These are phyloP conservation scores for Cryptococcus neoformans DNA, from an alignment of 1,284 basidiomycete genomes.

Conservation along the genomic window DNA sequence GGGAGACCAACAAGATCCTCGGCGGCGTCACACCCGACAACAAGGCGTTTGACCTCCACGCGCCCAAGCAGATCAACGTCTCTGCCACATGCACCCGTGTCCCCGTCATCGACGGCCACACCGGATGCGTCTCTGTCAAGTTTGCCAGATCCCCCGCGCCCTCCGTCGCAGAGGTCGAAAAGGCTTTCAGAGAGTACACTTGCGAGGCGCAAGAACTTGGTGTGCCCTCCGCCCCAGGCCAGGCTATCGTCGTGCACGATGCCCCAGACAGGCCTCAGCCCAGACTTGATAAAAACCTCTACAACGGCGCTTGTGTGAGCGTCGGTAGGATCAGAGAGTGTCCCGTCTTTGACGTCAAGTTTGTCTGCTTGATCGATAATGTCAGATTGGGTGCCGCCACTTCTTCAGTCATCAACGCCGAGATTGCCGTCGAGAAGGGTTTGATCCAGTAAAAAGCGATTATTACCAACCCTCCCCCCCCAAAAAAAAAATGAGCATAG, in stretches of 20 bases:
- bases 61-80: slow-evolving; percentile 70
- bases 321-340: slow-evolving; percentile 92
- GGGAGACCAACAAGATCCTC: slow-evolving; percentile 96
- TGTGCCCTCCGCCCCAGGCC: slow-evolving; percentile 80
- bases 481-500: background rate
- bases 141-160: slow-evolving; percentile 73
- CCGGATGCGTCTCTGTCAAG: slow-evolving; percentile 79
- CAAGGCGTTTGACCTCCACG: slow-evolving; percentile 80
- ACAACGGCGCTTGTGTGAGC: slow-evolving; percentile 87
- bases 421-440: slow-evolving; percentile 84
- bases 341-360: slow-evolving; percentile 90
- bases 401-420: slow-evolving; percentile 96
- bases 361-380: slow-evolving; percentile 92
- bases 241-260: slow-evolving; percentile 89
- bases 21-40: slow-evolving; percentile 64
- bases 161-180: slow-evolving; percentile 78
- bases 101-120: slow-evolving; percentile 89
- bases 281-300: slow-evolving; percentile 82
- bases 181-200: slow-evolving; percentile 71
- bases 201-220: slow-evolving; percentile 75
- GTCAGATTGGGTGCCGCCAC: slow-evolving; percentile 97
- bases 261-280: slow-evolving; percentile 93
- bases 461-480: too few relatives aligned
- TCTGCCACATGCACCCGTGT: slow-evolving; percentile 92
- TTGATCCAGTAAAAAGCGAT: slow-evolving; percentile 49